phyloP scores from a whole-genome alignment of 108 stramenopile species.

The Schizochytrium sp. region DNA sequence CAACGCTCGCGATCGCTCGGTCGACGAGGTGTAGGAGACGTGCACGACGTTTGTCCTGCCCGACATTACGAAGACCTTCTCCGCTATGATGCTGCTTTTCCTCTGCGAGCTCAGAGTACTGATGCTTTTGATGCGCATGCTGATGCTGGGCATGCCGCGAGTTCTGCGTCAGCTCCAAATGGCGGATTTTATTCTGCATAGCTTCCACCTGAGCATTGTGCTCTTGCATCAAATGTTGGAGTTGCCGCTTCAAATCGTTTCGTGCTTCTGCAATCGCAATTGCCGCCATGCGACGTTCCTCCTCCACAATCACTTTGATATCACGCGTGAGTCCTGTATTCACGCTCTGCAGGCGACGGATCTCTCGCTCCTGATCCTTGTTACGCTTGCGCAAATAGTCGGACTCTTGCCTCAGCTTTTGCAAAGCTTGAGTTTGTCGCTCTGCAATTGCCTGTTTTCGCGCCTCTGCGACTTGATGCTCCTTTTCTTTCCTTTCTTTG shows the following conservation, averaged over 20 bases:
- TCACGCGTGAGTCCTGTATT: neutral
- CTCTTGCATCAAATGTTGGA: neutral
- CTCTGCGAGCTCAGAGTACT: neutral
- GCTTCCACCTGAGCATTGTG: neutral
- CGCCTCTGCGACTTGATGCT: neutral
- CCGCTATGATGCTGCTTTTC: neutral
- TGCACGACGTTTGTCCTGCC: neutral
- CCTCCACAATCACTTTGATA: neutral
- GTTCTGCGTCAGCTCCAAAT: neutral
- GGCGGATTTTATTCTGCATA: neutral
- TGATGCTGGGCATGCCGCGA: neutral
- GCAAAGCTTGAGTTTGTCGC: neutral
- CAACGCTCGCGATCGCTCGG: neutral
- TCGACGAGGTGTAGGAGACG: neutral
- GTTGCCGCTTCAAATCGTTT: neutral
- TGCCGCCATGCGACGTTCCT: neutral
- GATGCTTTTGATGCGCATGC: neutral
- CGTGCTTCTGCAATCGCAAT: neutral
- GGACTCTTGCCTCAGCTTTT: neutral
- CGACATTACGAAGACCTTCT: neutral
- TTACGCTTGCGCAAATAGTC: neutral
- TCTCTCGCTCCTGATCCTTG: neutral
- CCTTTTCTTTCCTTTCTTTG: neutral
- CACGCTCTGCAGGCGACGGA: neutral
- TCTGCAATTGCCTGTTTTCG: neutral